A percentile compares a stretch with the other conserved stretches of the same genome.
Conservation (phyloP, 495 filamentous ascomycete species). For the Neurospora sp. region DNA sequence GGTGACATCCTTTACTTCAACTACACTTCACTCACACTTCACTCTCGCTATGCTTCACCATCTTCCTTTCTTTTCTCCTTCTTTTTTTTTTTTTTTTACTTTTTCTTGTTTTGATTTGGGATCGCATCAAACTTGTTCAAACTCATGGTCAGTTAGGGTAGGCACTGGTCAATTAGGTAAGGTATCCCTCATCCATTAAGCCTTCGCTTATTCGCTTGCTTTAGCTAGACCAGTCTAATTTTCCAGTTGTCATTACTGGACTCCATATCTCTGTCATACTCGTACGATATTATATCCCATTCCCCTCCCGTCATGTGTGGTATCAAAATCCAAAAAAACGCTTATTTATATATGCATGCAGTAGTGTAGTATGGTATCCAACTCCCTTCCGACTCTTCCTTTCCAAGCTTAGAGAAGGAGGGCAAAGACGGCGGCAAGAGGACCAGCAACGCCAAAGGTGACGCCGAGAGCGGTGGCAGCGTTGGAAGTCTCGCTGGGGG, state of each 20-base stretch:
- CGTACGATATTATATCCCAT: not conserved
- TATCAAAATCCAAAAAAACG: not conserved
- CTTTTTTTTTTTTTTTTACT: no score
- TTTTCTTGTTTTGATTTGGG: no score
- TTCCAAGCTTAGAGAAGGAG: conserved; percentile 1
- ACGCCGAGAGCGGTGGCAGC: conserved; percentile 4
- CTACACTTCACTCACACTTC: not conserved
- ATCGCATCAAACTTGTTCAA: not conserved
- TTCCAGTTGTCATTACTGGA: not conserved
- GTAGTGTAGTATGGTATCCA: not conserved
- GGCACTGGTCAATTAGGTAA: not conserved
- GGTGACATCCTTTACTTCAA: not conserved
- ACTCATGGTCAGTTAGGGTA: not conserved
- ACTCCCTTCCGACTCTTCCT: not conserved
- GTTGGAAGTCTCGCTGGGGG: not conserved
- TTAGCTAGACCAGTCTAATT: not conserved
- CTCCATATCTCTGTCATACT: not conserved
- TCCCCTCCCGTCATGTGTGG: not conserved
- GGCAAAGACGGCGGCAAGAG: conserved; percentile 8
- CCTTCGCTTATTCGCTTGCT: not conserved
- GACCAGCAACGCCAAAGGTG: conserved; percentile 10
- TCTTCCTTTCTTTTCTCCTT: no score
- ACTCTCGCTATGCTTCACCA: not conserved
- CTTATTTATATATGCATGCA: not conserved
- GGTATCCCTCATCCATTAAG: not conserved